phyloP scores from a whole-genome alignment of 2,329 filamentous ascomycete genomes.

The Fusarium equiseti region DNA sequence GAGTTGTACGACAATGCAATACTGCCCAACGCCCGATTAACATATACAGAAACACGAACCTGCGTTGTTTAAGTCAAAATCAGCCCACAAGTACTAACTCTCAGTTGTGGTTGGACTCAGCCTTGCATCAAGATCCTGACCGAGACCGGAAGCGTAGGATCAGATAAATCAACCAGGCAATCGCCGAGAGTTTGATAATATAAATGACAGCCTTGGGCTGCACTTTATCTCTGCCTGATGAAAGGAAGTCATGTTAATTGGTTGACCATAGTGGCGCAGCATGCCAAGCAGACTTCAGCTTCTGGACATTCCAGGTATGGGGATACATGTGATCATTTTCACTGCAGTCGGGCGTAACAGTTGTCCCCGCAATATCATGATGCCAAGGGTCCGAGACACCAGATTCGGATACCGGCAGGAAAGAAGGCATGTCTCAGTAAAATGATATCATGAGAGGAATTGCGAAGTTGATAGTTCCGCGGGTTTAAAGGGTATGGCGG shows the following conservation, averaged over 20 bases:
- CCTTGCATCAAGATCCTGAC: conserved; percentile 22
- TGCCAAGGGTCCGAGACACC: conserved; percentile 11
- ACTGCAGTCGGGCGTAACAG: conserved; percentile 23
- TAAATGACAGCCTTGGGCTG: conserved; percentile 21
- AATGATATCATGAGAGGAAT: conserved; percentile 8
- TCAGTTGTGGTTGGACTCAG: conserved; percentile 24
- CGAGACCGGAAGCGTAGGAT: conserved; percentile 3
- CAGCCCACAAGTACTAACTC: conserved; percentile 21
- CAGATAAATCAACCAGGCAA: conserved; percentile 8
- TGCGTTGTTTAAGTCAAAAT: neutral
- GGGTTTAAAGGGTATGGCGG: neutral
- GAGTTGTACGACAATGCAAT: neutral
- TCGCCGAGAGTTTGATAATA: conserved; percentile 4
- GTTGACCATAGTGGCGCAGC: conserved; percentile 25
- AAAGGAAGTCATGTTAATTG: neutral
- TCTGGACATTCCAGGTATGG: conserved; percentile 8
- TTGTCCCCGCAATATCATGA: conserved; percentile 10
- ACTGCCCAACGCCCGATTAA: conserved; percentile 21
- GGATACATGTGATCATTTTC: conserved; percentile 6
- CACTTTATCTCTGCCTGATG: conserved; percentile 18
- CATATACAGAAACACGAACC: conserved; percentile 5
- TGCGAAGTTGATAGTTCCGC: conserved; percentile 2
- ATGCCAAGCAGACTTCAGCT: conserved; percentile 17
- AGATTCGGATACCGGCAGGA: conserved; percentile 35
- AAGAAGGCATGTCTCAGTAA: neutral